These are phyloP conservation scores for Penicillium sp. DNA, from an alignment of 2,329 filamentous ascomycete genomes.

Conservation along the genomic window DNA sequence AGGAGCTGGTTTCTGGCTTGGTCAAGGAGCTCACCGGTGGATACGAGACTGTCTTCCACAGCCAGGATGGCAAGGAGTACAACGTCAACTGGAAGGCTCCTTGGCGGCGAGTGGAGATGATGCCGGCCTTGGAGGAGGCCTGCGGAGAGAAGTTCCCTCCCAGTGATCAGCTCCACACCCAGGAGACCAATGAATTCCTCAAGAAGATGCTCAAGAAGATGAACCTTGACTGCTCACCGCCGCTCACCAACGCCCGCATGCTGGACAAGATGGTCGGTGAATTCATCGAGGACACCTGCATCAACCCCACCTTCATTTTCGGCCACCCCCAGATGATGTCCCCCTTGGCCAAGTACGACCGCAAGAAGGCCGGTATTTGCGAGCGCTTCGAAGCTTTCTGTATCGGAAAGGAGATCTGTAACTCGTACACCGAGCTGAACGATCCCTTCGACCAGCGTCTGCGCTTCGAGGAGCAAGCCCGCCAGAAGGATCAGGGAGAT, in stretches of 20 bases:
- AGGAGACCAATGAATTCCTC: conserved; percentile 87
- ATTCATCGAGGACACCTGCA: conserved; percentile 89
- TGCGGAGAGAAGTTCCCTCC: conserved; percentile 93
- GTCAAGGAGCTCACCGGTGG: conserved; percentile 87
- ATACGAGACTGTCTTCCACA: conserved; percentile 83
- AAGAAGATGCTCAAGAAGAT: conserved; percentile 81
- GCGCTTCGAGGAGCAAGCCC: conserved; percentile 90
- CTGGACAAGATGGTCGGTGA: conserved; percentile 93
- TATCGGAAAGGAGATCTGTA: conserved; percentile 63
- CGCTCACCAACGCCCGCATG: conserved; percentile 92
- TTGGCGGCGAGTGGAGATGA: conserved; percentile 95
- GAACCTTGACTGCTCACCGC: conserved; percentile 84
- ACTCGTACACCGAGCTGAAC: conserved; percentile 97
- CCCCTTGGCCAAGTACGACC: conserved; percentile 93
- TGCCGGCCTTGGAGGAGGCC: conserved; percentile 83
- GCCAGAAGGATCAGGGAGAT: conserved; percentile 94
- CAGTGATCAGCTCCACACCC: conserved; percentile 83
- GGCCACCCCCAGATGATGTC: conserved; percentile 90
- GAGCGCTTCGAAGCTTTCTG: conserved; percentile 98
- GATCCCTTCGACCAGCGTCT: conserved; percentile 92
- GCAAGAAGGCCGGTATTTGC: conserved; percentile 76
- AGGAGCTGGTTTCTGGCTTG: conserved; percentile 86
- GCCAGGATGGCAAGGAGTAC: conserved; percentile 80
- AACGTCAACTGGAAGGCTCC: conserved; percentile 95
- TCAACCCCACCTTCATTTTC: conserved; percentile 90